Base-by-base conservation (phyloP, 2,329 filamentous ascomycete genomes). In the Arthroderma sp. region DNA sequence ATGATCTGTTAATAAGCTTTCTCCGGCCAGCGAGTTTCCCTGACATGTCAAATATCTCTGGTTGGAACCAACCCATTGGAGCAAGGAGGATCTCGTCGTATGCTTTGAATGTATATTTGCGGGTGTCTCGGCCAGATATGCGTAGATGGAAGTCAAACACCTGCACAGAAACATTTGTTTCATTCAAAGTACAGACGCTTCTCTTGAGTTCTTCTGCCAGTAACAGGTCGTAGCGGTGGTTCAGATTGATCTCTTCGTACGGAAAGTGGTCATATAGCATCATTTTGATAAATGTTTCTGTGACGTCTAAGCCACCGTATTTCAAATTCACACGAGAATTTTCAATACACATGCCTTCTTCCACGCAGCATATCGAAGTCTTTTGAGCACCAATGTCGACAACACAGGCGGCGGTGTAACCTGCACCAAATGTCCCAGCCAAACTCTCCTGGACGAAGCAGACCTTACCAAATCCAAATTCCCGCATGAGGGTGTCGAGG, bases 321-420 rank as follows among this genome's bases (percentile, higher is more conserved):
- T 98, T 96, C 52, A 98, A 69, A 61, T 96, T 96, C 59, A 98
- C 78, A 10, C 91, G 79, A 10, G 91, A 98, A 59, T 95, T 89
- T 51, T 96, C 91, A 28, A 94, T 76, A 58, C 86, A 87, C 65
- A 98, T 83, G 1, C 91, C 91, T 62, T 98, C 91, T 56, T 98
- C 91, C 7, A 98, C 88, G 54, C 91, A 98, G 50, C 88, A 89
- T 30, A 98, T 83, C 0, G 91, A 94, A 1, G 91, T 96, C 72
- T 98, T 98, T 60, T 96, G 87, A 1, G 91, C 89, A 8, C 91
- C 91, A 46, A 98, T 83, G 60, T 98, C 91, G 7, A 98, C 87
- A 45, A 98, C 87, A 55, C 91, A 98, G 15, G 86, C 84, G 50
- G 85, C 86, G 1, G 88, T 93, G 58, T 93, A 95, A 5, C 91